Evolutionary conservation across 352 stramenopile genomes (phyloP), one percentile per base, ranked within the genome.

Genomic region (Phytophthora agathidicida): DNA sequence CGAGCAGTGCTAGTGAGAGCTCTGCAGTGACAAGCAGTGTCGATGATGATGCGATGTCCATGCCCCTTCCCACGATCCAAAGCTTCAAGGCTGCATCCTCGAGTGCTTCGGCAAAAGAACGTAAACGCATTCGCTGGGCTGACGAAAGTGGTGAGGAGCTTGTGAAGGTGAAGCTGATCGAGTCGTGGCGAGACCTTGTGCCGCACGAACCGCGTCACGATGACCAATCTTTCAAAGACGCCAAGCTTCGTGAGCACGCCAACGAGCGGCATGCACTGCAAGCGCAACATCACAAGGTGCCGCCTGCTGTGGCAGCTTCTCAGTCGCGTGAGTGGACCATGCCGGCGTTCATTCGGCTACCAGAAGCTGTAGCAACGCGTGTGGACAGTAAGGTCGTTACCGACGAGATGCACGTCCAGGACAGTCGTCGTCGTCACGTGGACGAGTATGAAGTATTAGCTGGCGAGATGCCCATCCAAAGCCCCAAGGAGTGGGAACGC

Each of bases 391-490:
- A 77, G 7, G 48, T 74, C 24, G 47, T 63, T 6, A 91, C 81
- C 0, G 72, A 88, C 44, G 86, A 95, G 67, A 77, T 84, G 55
- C 78, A 76, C 26, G 72, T 75, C 10, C 86, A 95, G 49, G 70
- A 72, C 27, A 75, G 69, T 26, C 81, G 86, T 26, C 91, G 80
- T 39, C 86, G 86, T 19, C 83, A 80, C 28, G 83, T 91, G 57
- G 88, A 93, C 57, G 86, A 95, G 52, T 95, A 86, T 56, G 70
- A 93, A 60, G 80, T 95, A 17, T 56, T 95, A 47, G 80, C 86
- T 54, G 83, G 83, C 20, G 86, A 95, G 67, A 80, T 93, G 54
- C 83, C 86, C 30, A 85, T 84, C 23, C 37, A 68, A 28, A 89
- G 80, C 22, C 86, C 86, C 5, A 93, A 93, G 51, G 86, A 95